Evolutionary conservation across 2,329 filamentous ascomycete species (phyloP).

Genomic region (Pseudogymnoascus pannorum): DNA sequence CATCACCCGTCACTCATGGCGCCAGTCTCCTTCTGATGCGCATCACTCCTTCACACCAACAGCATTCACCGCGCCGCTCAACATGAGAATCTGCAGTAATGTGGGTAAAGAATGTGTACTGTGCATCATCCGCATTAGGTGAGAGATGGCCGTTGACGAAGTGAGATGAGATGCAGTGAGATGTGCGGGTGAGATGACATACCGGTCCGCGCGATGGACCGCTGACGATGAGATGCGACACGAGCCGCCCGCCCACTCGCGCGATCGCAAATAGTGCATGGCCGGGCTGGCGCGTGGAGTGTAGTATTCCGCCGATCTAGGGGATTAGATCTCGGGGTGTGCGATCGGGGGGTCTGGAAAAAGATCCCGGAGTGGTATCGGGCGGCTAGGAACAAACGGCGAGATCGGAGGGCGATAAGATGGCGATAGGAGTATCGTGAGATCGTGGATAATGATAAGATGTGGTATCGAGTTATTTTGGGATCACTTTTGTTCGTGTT

Average conservation of each 20-base stretch:
- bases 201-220: background rate
- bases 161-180: background rate
- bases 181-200: background rate
- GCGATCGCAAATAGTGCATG: background rate
- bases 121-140: background rate
- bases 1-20: background rate
- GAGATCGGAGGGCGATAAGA: conserved; percentile 5
- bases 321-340: background rate
- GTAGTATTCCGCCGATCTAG: background rate
- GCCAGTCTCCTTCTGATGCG: background rate
- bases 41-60: background rate
- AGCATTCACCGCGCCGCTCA: background rate
- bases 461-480: conserved; percentile 1
- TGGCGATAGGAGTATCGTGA: background rate
- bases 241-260: background rate
- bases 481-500: background rate
- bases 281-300: background rate
- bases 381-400: background rate
- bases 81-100: background rate
- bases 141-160: background rate
- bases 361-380: background rate
- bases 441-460: conserved; percentile 2
- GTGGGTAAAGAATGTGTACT: background rate
- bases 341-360: background rate
- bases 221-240: background rate